Conservation (phyloP, 345 rosid species). For the Rhodamnia rubescens region DNA sequence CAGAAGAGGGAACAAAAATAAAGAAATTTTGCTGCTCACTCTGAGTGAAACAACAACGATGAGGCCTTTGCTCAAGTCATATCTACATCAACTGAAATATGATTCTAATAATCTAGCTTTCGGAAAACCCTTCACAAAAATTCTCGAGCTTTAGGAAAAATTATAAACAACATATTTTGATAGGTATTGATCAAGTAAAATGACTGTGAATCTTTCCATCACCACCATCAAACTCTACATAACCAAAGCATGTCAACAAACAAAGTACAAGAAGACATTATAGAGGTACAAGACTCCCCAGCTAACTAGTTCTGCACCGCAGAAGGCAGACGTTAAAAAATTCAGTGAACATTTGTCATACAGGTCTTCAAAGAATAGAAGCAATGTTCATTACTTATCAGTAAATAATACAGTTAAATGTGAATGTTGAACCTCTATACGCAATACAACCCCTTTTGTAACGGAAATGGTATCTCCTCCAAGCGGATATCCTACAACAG, state of each 20-base stretch:
- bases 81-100: neutral
- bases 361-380: neutral
- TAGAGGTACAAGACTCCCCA: neutral
- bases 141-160: neutral
- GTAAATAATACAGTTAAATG: neutral
- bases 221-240: neutral
- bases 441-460: conserved; percentile 95
- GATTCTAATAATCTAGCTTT: neutral
- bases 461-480: conserved; percentile 99
- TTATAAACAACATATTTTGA: neutral
- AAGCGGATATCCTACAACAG: conserved; percentile 97
- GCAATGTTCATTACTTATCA: neutral
- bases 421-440: conserved; percentile 63
- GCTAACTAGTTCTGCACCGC: neutral
- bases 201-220: neutral
- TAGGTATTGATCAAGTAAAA: neutral
- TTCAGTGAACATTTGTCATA: neutral
- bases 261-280: neutral
- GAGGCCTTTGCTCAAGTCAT: neutral
- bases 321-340: neutral
- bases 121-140: neutral
- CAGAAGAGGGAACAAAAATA: neutral
- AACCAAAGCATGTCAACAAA: neutral
- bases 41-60: neutral
- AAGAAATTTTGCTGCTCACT: neutral